Conservation (phyloP, 2,329 filamentous ascomycete species). For the Beauveria sp. region DNA sequence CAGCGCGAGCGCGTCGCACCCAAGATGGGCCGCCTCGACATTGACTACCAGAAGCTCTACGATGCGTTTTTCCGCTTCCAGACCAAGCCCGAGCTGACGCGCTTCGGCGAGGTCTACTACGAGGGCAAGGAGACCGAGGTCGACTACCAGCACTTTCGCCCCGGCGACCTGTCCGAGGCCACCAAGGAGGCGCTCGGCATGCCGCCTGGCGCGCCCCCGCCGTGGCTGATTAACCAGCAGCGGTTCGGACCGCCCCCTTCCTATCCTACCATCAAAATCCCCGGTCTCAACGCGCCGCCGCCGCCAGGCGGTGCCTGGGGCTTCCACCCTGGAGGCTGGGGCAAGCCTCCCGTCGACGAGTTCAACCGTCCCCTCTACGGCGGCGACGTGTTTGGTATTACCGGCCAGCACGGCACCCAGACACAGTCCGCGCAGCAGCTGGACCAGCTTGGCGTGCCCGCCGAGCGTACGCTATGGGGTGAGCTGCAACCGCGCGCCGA, state of each 20-base stretch:
- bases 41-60: constrained; percentile 97
- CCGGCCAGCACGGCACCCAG: constrained; percentile 31
- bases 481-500: constrained; percentile 77
- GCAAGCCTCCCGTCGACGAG: constrained; percentile 91
- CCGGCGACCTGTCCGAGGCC: constrained; percentile 82
- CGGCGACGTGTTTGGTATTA: constrained; percentile 86
- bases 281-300: constrained; percentile 87
- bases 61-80: constrained; percentile 98
- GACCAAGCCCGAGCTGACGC: constrained; percentile 86
- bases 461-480: constrained; percentile 87
- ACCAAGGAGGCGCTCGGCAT: constrained; percentile 91
- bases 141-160: constrained; percentile 80
- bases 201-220: constrained; percentile 83
- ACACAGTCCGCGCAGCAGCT: constrained; percentile 17
- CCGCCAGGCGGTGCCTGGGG: constrained; percentile 88
- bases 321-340: constrained; percentile 90
- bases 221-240: constrained; percentile 97
- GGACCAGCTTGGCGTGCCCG: constrained; percentile 56
- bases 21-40: constrained; percentile 95
- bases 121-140: constrained; percentile 98
- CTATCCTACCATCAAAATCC: constrained; percentile 91
- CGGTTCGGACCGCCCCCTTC: constrained; percentile 87
- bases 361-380: constrained; percentile 86
- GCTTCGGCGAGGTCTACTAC: constrained; percentile 98
- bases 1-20: constrained; percentile 89